Percentiles rank a stretch among this genome's conserved stretches.
Conservation (phyloP, 2,329 filamentous ascomycete genomes). For the Aspergillus awamori region DNA sequence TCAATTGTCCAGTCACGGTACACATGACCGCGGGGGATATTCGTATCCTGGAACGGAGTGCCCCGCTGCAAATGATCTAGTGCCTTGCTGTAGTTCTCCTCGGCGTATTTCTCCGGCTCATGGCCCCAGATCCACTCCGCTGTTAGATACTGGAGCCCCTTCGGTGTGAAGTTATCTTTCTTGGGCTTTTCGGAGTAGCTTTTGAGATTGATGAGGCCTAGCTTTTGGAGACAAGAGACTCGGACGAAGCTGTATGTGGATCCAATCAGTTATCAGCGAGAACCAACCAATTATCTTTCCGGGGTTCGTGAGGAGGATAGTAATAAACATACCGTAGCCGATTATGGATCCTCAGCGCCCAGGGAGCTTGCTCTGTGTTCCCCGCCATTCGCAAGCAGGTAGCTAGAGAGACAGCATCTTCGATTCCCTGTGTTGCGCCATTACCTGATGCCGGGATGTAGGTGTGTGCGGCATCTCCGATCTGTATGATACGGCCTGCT, state of each 20-base stretch:
- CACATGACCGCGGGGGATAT: constrained; percentile 48
- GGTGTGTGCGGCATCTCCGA: constrained; percentile 18
- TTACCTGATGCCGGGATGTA: constrained; percentile 14
- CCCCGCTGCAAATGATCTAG: constrained; percentile 30
- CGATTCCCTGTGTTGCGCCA: constrained; percentile 12
- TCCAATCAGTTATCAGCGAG: constrained; percentile 48
- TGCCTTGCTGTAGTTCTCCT: constrained; percentile 15
- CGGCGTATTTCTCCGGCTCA: constrained; percentile 19
- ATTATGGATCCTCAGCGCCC: constrained; percentile 21
- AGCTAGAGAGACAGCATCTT: constrained; percentile 16
- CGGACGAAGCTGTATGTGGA: constrained; percentile 4
- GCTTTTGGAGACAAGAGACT: neutral
- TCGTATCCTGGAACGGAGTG: constrained; percentile 48
- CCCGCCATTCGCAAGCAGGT: constrained; percentile 49
- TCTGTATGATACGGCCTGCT: constrained; percentile 14
- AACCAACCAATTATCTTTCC: constrained; percentile 48
- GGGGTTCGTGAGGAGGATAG: neutral
- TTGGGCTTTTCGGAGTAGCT: neutral
- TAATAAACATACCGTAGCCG: constrained; percentile 39
- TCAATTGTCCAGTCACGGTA: constrained; percentile 48
- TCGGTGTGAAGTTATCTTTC: constrained; percentile 8
- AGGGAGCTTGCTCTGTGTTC: constrained; percentile 40
- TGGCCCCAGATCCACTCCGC: constrained; percentile 15
- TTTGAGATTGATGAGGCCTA: neutral
- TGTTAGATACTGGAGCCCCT: constrained; percentile 1